Percentiles rank a stretch among this genome's conserved stretches.
These are phyloP conservation scores for Malassezia equina DNA, from an alignment of 1,284 basidiomycete genomes.

Conservation along the genomic window DNA sequence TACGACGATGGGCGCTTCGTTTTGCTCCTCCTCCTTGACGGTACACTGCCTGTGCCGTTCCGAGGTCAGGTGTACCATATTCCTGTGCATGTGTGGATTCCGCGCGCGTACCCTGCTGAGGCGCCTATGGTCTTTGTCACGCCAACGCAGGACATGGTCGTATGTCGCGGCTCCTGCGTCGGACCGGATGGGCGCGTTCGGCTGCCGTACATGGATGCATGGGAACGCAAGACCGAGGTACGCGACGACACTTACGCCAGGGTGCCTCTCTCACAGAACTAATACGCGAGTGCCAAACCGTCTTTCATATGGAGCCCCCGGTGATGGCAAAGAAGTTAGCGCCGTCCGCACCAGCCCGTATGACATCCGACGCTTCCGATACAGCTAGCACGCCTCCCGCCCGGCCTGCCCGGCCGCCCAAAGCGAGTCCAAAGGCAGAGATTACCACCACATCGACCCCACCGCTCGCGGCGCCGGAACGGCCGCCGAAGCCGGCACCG, in stretches of 20 bases:
- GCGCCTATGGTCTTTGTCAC: constrained; percentile 87
- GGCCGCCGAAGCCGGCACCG: background rate
- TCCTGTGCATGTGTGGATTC: constrained; percentile 72
- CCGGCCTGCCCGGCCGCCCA: background rate
- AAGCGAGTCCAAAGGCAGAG: background rate
- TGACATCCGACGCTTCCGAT: constrained; percentile 14
- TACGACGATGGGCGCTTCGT: constrained; percentile 90
- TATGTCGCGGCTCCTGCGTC: constrained; percentile 65
- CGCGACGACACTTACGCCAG: constrained; percentile 7
- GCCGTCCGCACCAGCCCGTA: constrained; percentile 27
- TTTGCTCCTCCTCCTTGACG: constrained; percentile 77
- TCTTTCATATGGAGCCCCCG: constrained; percentile 76
- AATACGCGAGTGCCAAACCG: constrained; percentile 62
- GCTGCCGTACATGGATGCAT: constrained; percentile 62
- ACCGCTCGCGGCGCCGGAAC: background rate
- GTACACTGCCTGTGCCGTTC: constrained; percentile 77
- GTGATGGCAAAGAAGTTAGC: constrained; percentile 68
- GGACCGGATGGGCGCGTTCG: constrained; percentile 71
- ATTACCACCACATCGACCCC: background rate
- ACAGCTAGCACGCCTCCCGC: no score
- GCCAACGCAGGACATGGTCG: constrained; percentile 83
- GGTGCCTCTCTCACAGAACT: constrained; percentile 53
- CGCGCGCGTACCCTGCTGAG: constrained; percentile 49
- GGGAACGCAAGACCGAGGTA: constrained; percentile 77
- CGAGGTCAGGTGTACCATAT: constrained; percentile 77